Conservation (phyloP, 192 early-diverging fungal species). For the Backusella psychrophila region DNA sequence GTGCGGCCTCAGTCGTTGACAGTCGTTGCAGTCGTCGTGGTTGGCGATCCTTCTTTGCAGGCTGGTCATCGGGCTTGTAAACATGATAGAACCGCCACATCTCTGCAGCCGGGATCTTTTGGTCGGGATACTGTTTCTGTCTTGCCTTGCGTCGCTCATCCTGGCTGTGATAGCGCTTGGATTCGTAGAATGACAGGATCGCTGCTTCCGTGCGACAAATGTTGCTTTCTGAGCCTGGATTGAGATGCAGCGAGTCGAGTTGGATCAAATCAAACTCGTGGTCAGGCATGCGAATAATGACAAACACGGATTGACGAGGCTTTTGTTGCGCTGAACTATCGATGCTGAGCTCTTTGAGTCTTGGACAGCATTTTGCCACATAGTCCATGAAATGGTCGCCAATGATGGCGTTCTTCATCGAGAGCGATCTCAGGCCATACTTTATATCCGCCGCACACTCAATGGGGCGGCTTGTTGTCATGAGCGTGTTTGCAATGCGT, state of each 20-base stretch:
- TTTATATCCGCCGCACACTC: background rate
- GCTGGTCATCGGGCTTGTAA: background rate
- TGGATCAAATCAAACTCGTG: background rate
- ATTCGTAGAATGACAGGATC: conserved; percentile 6
- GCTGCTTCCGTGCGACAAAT: background rate
- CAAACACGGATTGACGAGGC: background rate
- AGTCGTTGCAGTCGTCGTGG: background rate
- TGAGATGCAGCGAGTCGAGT: conserved; percentile 1
- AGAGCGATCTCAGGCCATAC: background rate
- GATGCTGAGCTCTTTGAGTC: background rate
- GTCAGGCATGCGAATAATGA: conserved; percentile 10
- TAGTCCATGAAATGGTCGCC: conserved; percentile 16
- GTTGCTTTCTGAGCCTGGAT: background rate
- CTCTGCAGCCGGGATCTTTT: background rate
- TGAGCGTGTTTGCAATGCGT: background rate
- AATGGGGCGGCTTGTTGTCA: background rate
- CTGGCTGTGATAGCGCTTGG: background rate
- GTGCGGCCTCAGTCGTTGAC: background rate
- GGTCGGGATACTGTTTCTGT: background rate
- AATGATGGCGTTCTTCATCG: background rate
- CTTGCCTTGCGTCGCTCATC: background rate
- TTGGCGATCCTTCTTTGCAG: background rate
- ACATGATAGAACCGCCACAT: conserved; percentile 17
- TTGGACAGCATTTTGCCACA: background rate
- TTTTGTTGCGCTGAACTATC: background rate